Conservation (phyloP, 768 basidiomycete species). For the Mycena metata region DNA sequence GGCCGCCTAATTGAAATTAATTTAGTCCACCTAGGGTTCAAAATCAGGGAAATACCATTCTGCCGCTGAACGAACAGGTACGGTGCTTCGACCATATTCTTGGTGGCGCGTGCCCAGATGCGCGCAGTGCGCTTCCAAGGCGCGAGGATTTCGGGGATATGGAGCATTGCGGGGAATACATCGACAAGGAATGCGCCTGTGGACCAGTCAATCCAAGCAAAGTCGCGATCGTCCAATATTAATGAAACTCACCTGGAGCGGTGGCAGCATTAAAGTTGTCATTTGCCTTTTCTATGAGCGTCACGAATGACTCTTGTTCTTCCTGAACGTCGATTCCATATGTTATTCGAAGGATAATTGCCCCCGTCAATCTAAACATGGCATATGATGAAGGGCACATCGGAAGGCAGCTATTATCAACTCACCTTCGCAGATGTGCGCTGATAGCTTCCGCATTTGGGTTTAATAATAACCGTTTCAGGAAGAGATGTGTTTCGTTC, state of each 20-base stretch:
- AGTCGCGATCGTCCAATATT: not conserved
- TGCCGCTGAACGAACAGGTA: conserved; percentile 59
- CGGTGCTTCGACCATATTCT: conserved; percentile 58
- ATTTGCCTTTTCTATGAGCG: conserved; percentile 65
- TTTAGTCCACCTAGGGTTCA: not conserved
- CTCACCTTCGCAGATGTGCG: conserved; percentile 58
- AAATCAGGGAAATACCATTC: conserved; percentile 53
- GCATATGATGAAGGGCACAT: conserved; percentile 19
- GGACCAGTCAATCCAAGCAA: not conserved
- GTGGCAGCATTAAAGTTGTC: conserved; percentile 65
- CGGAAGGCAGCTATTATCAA: conserved; percentile 1
- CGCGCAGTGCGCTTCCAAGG: conserved; percentile 63
- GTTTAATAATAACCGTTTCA: conserved; percentile 51
- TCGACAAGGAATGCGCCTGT: conserved; percentile 57
- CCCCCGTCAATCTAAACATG: conserved; percentile 59
- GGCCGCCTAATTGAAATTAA: conserved; percentile 46
- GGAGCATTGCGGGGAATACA: conserved; percentile 56
- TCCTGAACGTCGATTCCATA: conserved; percentile 72
- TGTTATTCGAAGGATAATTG: conserved; percentile 66
- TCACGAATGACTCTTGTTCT: conserved; percentile 63
- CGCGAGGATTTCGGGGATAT: conserved; percentile 68
- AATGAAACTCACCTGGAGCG: conserved; percentile 57
- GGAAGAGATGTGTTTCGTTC: conserved; percentile 51
- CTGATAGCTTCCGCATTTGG: conserved; percentile 46
- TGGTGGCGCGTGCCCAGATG: conserved; percentile 54